Percentiles rank a stretch among this genome's conserved stretches.
phyloP scores from a whole-genome alignment of 768 basidiomycete genomes.

The Tylopilus intermedius region DNA sequence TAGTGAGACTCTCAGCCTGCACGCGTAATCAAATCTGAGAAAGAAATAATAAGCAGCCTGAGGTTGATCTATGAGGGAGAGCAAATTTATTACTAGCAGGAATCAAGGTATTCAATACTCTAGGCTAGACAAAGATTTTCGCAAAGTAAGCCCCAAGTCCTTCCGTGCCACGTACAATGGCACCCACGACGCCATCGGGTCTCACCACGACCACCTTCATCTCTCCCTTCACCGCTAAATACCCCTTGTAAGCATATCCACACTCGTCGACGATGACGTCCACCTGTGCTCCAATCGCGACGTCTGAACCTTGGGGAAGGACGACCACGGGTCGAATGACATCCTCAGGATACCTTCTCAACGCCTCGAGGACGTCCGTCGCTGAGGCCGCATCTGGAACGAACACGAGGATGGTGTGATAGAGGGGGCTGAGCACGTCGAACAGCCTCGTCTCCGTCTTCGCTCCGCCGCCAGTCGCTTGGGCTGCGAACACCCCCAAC shows the following conservation, averaged over 20 bases:
- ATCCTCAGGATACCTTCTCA: neutral
- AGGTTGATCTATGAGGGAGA: no score
- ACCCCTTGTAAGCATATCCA: slow-evolving; percentile 37
- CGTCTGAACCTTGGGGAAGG: slow-evolving; percentile 5
- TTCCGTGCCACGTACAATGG: slow-evolving; percentile 18
- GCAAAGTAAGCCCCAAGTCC: slow-evolving; percentile 2
- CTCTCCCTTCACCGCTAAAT: slow-evolving; percentile 29
- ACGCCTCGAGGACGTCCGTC: no score
- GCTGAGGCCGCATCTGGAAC: no score
- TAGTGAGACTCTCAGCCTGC: no score
- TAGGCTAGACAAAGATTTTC: no score
- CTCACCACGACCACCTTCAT: slow-evolving; percentile 35
- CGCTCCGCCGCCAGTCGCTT: neutral
- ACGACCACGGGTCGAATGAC: slow-evolving; percentile 12
- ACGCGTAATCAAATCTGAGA: no score
- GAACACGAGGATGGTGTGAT: no score
- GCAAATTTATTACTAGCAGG: no score
- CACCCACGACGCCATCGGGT: slow-evolving; percentile 40
- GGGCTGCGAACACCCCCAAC: slow-evolving; percentile 25
- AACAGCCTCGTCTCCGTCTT: no score
- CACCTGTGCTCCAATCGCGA: slow-evolving; percentile 13
- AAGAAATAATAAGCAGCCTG: no score
- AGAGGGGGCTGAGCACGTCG: no score
- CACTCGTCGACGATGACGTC: slow-evolving; percentile 33
- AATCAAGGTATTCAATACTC: no score